Evolutionary conservation across 2,329 filamentous ascomycete genomes (phyloP), one percentile per base, ranked within the genome.

Genomic region (Aspergillus pseudotamarii): DNA sequence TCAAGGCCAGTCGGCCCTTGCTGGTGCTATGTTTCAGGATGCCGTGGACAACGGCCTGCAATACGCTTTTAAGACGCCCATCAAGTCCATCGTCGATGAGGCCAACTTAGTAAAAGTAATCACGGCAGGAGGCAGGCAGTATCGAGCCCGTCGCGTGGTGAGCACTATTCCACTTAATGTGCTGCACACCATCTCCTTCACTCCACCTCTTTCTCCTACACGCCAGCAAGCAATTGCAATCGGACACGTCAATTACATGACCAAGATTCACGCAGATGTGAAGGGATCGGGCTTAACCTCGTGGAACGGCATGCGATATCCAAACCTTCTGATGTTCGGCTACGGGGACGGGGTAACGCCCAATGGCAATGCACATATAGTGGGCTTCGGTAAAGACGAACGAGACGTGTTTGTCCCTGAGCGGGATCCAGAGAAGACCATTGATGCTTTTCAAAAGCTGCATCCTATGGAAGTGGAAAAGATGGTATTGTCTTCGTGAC

Each of bases 141-240:
- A 38, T 38, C 36, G 6, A 6, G 36, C 36, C 1, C 48, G 62
- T 28, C 67, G 67, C 6, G 65, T 74, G 19, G 58, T 77, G 26
- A 69, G 62, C 59, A 75, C 74, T 8, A 70, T 74, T 1, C 74
- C 74, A 4, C 56, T 72, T 1, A 64, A 62, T 64, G 36, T 38
- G 36, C 36, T 38, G 19, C 36, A 38, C 16, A 38, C 16, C 8
- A 38, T 38, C 16, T 38, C 36, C 0, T 38, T 38, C 36, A 19
- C 2, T 38, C 36, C 16, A 19, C 36, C 16, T 4, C 36, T 38
- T 36, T 38, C 65, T 2, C 50, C 62, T 2, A 50, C 34, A 2
- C 69, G 69, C 21, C 58, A 61, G 21, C 63, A 71, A 43, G 70
- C 70, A 3, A 66, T 72, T 66, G 66, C n/a, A 4, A 54, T 62